phyloP scores from a whole-genome alignment of 225 moss, liverwort and hornwort species.

The Asterella californica region DNA sequence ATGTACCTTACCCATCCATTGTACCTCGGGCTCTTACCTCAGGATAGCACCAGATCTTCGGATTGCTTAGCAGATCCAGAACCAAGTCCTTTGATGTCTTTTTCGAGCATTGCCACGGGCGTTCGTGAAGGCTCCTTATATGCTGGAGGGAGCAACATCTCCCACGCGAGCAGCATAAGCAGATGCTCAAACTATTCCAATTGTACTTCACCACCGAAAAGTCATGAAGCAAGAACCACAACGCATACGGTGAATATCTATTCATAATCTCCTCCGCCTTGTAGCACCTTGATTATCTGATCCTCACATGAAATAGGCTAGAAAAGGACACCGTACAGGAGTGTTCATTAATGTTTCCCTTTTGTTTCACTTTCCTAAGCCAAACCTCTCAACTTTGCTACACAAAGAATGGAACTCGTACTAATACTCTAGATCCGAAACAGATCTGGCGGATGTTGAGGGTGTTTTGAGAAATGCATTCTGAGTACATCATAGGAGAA shows the following conservation, averaged over 20 bases:
- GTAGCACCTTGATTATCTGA: not conserved
- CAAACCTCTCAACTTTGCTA: no score
- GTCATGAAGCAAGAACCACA: not conserved
- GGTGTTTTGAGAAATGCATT: no score
- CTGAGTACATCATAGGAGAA: no score
- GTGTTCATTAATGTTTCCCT: not conserved
- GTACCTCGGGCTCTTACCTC: not conserved
- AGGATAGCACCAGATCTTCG: conserved; percentile 15
- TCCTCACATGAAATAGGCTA: not conserved
- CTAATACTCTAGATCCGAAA: not conserved
- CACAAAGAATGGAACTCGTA: no score
- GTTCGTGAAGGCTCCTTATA: conserved; percentile 12
- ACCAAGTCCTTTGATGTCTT: conserved; percentile 2
- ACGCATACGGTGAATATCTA: conserved; percentile 17
- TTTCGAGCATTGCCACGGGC: not conserved
- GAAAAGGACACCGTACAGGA: not conserved
- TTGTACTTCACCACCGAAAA: conserved; percentile 19
- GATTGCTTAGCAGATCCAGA: conserved; percentile 4
- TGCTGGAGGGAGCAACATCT: conserved; percentile 11
- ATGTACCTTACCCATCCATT: not conserved
- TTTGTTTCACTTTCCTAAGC: no score
- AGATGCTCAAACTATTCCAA: conserved; percentile 27
- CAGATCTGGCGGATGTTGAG: not conserved
- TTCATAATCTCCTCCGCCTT: not conserved
- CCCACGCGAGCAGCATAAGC: conserved; percentile 13